Base-by-base conservation (phyloP, 2,329 filamentous ascomycete species). In the Grosmannia clavigera region DNA sequence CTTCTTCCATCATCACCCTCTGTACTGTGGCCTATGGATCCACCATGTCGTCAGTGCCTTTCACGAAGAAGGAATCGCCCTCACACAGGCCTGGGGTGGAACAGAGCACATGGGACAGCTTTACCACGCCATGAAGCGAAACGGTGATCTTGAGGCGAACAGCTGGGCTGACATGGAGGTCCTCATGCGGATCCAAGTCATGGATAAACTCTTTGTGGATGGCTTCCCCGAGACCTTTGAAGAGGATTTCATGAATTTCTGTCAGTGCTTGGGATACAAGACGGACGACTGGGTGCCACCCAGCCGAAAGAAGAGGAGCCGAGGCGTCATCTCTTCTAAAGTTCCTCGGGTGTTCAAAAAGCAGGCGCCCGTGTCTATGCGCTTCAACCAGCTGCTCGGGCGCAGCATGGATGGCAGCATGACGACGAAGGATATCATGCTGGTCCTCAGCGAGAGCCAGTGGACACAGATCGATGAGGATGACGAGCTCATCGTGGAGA, bases 111-210 rank as follows among this genome's bases (percentile, higher is more conserved):
- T 69, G 0, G 63, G 62, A 1, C 76, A 80, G 55, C 63, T 79
- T 1, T 78, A 78, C 66, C 73, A 76, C 56, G 74, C 75, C 1
- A 58, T 73, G 1, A 52, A 56, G 1, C 58, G 67, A 14, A 70
- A 74, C 58, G 66, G 66, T 2, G 58, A 72, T 1, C 29, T 73
- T 1, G 7, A 51, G 0, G 3, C 58, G 0, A 58, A 27, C 1
- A 6, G 16, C 3, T 78, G 76, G 76, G 55, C 58, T 1, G 76
- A 78, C 62, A 74, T 79, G 71, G 71, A 75, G 1, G 10, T 73
- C 5, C 48, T 69, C 0, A 58, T 68, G 1, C 27, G 31, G 1
- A n/a, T 71, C 0, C 67, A 76, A 11, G 68, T 68, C 3, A 29
- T 62, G 0, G 62, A 69, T 0, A 68, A 61, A 29, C 69, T 78